Evolutionary conservation across 2,329 filamentous ascomycete genomes (phyloP), one percentile per base, ranked within the genome.

Genomic region (Hymenoscyphus infarciens): DNA sequence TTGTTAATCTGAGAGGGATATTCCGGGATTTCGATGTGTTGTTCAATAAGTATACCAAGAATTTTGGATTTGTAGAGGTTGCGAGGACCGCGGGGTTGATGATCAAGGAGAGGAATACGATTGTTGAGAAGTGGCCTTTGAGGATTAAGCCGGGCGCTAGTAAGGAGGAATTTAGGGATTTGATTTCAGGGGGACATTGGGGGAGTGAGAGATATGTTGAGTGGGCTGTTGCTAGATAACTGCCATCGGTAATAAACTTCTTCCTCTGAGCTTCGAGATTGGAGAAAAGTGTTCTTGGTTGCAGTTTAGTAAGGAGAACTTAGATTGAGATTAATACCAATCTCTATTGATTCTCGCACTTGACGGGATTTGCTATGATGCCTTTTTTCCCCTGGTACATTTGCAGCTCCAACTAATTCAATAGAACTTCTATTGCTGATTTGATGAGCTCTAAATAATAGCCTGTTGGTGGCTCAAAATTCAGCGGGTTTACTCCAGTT

Each of bases 91-190:
- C 25, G 22, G 62, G 63, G 2, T 25, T 64, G 22, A 45, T n/a
- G 7, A 59, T 66, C 1, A 66, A 64, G 49, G 38, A 33, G 10
- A 54, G 49, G 11, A 59, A 66, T 31, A 66, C 45, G 2, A 29
- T 66, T 5, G 33, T 61, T 29, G 60, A 61, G 16, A 63, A 64
- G 27, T 66, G 64, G 63, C 64, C 63, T 13, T 38, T 64, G 13
- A 66, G 57, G 35, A 56, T 66, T 3, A 52, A 42, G 53, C 11
- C 39, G 22, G 22, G 22, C 7, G 59, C 52, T 33, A 27, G 33
- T 3, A 22, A 60, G 25, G 16, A 55, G 38, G 25, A 60, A 22
- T 60, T 60, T 45, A 27, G 39, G 1, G 29, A 31, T 29, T 45
- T 60, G 49, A 16, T 8, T 31, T 49, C 59, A 2, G 38, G 42